phyloP scores from a whole-genome alignment of 306 rosid species.

The Astragalus glycyphyllos region DNA sequence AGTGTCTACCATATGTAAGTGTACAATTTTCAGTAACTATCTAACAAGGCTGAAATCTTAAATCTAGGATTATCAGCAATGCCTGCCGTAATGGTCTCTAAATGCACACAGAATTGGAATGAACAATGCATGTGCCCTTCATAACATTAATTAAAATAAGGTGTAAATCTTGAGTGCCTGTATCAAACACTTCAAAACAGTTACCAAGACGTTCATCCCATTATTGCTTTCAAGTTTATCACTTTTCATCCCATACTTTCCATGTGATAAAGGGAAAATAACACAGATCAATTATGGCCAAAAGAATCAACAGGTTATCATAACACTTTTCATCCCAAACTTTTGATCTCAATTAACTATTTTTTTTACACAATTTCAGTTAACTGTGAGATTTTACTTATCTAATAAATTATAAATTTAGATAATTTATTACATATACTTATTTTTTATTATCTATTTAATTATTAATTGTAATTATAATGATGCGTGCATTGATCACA shows the following conservation, averaged over 20 bases:
- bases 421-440: not conserved
- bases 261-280: not conserved
- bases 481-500: not conserved
- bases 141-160: not conserved
- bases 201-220: not conserved
- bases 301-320: too few species aligned
- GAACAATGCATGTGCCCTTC: not conserved
- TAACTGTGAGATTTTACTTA: too few species aligned
- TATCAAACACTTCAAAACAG: not conserved
- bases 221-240: not conserved
- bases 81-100: not conserved
- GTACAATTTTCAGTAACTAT: not conserved
- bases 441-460: too few species aligned
- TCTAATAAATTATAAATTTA: too few species aligned
- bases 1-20: not conserved
- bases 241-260: not conserved
- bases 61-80: constrained; percentile 20
- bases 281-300: too few species aligned
- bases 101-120: not conserved
- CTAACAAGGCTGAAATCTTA: constrained; percentile 14
- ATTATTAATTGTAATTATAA: not conserved
- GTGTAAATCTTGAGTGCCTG: not conserved
- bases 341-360: too few species aligned
- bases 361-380: too few species aligned
- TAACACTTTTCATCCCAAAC: too few species aligned